Evolutionary conservation across 805 yeast species (phyloP).

Genomic region (Saturnispora ahearnii): DNA sequence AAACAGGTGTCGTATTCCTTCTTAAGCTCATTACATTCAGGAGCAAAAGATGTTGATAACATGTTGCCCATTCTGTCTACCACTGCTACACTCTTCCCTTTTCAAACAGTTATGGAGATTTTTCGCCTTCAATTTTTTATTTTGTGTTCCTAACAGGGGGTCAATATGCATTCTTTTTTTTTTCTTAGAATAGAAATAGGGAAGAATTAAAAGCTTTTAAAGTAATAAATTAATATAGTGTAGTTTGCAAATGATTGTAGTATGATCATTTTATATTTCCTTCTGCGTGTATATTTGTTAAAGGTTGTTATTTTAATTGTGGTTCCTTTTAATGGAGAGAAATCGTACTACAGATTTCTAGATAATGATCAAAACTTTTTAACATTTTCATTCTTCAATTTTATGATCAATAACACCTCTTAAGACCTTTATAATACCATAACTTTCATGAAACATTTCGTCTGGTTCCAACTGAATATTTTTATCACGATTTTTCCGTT

Average conservation of each 20-base stretch:
- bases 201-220: too few relatives aligned
- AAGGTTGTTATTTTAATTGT: too few relatives aligned
- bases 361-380: neutral
- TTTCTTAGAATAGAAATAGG: too few relatives aligned
- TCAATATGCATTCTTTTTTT: too few relatives aligned
- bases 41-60: constrained; percentile 88
- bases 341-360: too few relatives aligned
- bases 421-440: constrained; percentile 51
- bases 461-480: constrained; percentile 41
- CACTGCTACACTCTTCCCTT: neutral
- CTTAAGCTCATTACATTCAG: constrained; percentile 87
- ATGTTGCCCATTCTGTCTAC: constrained; percentile 49
- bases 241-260: too few relatives aligned
- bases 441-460: constrained; percentile 44
- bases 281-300: too few relatives aligned
- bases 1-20: constrained; percentile 87
- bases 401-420: constrained; percentile 52
- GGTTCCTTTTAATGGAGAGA: too few relatives aligned
- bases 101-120: neutral
- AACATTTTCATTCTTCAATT: constrained; percentile 16
- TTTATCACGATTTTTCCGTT: constrained; percentile 45
- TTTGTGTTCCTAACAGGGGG: too few relatives aligned
- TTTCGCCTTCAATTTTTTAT: neutral
- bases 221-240: too few relatives aligned
- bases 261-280: too few relatives aligned